Evolutionary conservation across 2,329 filamentous ascomycete genomes (phyloP), one percentile per base, ranked within the genome.

Genomic region (Cladobotryum mycophilum): DNA sequence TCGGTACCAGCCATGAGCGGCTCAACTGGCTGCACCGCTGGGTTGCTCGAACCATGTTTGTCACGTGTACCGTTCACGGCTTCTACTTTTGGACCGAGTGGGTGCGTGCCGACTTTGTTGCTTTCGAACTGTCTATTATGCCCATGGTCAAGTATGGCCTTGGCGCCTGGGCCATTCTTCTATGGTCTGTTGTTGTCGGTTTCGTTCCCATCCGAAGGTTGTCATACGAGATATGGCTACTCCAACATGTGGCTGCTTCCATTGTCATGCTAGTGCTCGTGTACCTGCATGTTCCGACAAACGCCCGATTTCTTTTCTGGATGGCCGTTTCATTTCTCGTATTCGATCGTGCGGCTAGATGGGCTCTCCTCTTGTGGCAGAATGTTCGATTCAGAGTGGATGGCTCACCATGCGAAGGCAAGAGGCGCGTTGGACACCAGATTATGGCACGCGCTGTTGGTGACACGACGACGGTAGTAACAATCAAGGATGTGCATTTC

Each of bases 1-100:
- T 78, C 4, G 85, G 84, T 11, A 75, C 78, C 9, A 82, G 82
- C 53, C 81, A 88, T 60, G 85, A 88, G 66, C 76, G 82, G 8
- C 70, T 88, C 52, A 88, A 86, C 63, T 88, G 85, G 85, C 67
- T 88, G 47, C 85, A 89, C 60, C 77, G 85, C 53, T 89, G 85
- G 85, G 79, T 84, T 9, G 82, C 81, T 3, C 76, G 85, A 52
- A 85, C 82, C 49, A 79, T 88, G 69, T 76, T 88, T 35, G 68
- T 88, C 14, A 86, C 82, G 0, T 80, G 80, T 2, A 82, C 83
- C 1, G 75, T 88, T 3, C 85, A 89, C 58, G 84, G 86, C 53
- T 85, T 80, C 58, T 80, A 85, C 63, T 88, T 87, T 63, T 83
- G 82, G 67, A 70, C 71, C 3, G 76, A 84, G 60, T 88, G 84